Evolutionary conservation across 2,329 filamentous ascomycete genomes (phyloP), one percentile per base, ranked within the genome.

Genomic region (Pseudopyricularia javanii): DNA sequence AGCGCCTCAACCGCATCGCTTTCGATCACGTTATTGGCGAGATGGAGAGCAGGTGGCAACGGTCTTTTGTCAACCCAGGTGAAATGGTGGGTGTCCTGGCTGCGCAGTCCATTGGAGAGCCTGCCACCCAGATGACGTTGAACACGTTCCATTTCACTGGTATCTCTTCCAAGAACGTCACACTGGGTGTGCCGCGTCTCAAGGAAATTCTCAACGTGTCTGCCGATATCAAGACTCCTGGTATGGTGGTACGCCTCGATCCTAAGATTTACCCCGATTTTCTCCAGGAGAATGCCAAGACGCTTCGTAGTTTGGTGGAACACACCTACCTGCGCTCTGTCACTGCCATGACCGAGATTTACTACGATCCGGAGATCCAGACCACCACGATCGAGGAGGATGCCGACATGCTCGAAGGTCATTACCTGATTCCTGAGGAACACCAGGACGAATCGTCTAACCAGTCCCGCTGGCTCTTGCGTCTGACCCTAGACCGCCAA

Each of bases 131-230:
- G 75, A 98, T 98, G 93, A 98, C 93, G 1, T 74, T 98, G 56
- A 98, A 98, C 74, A 98, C 93, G 24, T 98, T 98, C 86, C 93
- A 98, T 77, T 98, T 98, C 69, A 91, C 93, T 69, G 93, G 93
- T 95, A 90, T 98, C 56, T 95, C 94, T 35, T 95, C 91, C 24
- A 98, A 98, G 85, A 98, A 98, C 77, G 91, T 52, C 37, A 52
- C 50, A 6, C 84, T 98, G 49, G 93, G 93, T 89, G 93, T 98
- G 45, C 93, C 93, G 45, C 91, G 93, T 83, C 81, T 98, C 50
- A 98, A 98, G 79, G 93, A 98, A 74, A 98, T 98, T 82, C 78
- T 98, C 54, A 98, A 98, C 68, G 83, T 98, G 55, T 93, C 94
- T 0, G 91, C 86, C 60, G 94, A 97, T 70, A 96, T 98, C 75